Conservation (phyloP, 225 moss, liverwort and hornwort species). For the Anthoceros angustus region DNA sequence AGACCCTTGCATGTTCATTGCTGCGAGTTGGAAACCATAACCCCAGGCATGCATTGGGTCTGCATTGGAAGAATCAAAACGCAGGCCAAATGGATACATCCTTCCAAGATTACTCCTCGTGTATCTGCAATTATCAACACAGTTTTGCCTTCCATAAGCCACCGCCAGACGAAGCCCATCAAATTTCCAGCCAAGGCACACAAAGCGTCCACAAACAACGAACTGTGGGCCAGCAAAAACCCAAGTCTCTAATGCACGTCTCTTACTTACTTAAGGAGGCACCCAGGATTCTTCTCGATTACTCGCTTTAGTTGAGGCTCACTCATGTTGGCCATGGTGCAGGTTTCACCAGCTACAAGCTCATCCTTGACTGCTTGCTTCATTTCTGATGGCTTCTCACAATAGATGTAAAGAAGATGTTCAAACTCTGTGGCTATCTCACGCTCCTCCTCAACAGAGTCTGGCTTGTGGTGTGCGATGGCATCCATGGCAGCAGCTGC, state of each 20-base stretch:
- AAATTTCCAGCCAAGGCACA: background rate
- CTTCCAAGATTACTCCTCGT: slow-evolving; percentile 60
- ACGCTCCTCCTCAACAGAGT: slow-evolving; percentile 15
- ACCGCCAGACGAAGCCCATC: background rate
- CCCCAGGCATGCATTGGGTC: slow-evolving; percentile 79
- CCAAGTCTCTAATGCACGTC: background rate
- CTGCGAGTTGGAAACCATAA: slow-evolving; percentile 78
- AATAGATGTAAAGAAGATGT: slow-evolving; percentile 63
- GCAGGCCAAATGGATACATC: slow-evolving; percentile 79
- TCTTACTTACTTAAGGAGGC: slow-evolving; percentile 48
- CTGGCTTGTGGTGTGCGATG: slow-evolving; percentile 12
- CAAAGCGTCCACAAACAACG: background rate
- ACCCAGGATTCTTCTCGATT: slow-evolving; percentile 38
- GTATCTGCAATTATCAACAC: slow-evolving; percentile 34
- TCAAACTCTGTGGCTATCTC: slow-evolving; percentile 34
- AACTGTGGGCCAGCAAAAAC: background rate
- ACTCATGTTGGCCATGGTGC: slow-evolving; percentile 86
- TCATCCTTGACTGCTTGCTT: slow-evolving; percentile 46
- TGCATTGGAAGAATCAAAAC: slow-evolving; percentile 84
- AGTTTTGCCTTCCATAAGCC: background rate
- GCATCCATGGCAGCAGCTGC: slow-evolving; percentile 32
- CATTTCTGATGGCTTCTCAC: slow-evolving; percentile 83
- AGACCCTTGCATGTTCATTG: slow-evolving; percentile 81
- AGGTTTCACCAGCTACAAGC: slow-evolving; percentile 36
- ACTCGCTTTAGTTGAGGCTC: slow-evolving; percentile 55